These are phyloP conservation scores for Roridomyces roridus DNA, from an alignment of 768 basidiomycete genomes.

Conservation along the genomic window DNA sequence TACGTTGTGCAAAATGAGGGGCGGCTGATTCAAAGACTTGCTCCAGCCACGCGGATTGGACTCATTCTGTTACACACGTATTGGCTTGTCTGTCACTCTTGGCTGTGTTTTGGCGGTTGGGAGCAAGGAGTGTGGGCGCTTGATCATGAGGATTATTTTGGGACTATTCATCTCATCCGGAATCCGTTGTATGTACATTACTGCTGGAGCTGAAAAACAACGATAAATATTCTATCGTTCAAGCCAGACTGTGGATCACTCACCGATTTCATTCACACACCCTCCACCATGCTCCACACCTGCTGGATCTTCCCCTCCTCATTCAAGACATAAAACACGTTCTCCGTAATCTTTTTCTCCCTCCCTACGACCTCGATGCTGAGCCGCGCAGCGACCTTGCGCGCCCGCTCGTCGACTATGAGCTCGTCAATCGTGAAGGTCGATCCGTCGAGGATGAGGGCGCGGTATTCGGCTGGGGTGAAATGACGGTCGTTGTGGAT, in stretches of 20 bases:
- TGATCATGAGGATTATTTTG: no score
- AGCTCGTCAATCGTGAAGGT: slow-evolving; percentile 6
- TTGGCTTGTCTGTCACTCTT: background rate
- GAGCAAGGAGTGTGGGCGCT: background rate
- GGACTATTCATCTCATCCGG: no score
- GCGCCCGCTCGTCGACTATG: slow-evolving; percentile 4
- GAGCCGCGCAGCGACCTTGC: slow-evolving; percentile 1
- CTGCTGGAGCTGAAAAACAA: no score
- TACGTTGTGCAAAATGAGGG: no score
- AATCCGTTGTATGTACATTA: no score
- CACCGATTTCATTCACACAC: slow-evolving; percentile 9
- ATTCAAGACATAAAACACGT: slow-evolving; percentile 13
- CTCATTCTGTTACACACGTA: background rate
- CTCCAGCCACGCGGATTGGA: background rate
- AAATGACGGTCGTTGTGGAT: slow-evolving; percentile 10
- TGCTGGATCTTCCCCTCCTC: slow-evolving; percentile 10
- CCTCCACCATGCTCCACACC: slow-evolving; percentile 14
- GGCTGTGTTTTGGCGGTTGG: background rate
- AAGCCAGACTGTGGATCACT: no score
- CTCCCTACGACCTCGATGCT: slow-evolving; percentile 6
- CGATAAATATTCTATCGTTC: no score
- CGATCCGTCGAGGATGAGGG: slow-evolving; percentile 12
- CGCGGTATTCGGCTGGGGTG: slow-evolving; percentile 5
- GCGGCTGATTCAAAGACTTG: no score
- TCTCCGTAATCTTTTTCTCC: slow-evolving; percentile 7